Evolutionary conservation across 2,329 filamentous ascomycete species (phyloP).

Genomic region (Ilyonectria destructans): DNA sequence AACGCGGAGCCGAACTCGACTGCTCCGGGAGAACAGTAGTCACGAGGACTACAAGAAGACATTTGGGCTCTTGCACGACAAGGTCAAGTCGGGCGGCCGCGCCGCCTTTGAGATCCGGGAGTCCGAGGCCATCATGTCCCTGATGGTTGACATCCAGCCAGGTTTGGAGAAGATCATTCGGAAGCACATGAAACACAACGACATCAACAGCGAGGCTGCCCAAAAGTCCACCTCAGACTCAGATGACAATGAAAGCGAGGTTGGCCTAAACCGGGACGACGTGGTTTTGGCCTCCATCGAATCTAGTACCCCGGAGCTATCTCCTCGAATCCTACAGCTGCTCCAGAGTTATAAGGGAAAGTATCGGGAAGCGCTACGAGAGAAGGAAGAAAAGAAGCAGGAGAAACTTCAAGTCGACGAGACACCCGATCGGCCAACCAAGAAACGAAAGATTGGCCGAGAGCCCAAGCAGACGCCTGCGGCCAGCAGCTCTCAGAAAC

Average conservation of each 20-base stretch:
- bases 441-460: not conserved
- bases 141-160: constrained; percentile 34
- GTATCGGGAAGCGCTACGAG: not conserved
- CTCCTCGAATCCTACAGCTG: not conserved
- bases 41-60: constrained; percentile 8
- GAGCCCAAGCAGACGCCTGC: not conserved
- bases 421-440: not conserved
- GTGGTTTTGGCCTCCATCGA: constrained; percentile 12
- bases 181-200: not conserved
- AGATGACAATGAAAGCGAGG: not conserved
- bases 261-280: not conserved
- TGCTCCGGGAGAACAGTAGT: constrained; percentile 5
- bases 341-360: not conserved
- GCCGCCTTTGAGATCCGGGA: constrained; percentile 17
- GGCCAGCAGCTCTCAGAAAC: not conserved
- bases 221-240: not conserved
- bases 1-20: not conserved
- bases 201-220: not conserved
- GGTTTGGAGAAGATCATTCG: constrained; percentile 4
- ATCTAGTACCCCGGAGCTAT: not conserved
- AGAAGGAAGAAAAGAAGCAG: not conserved
- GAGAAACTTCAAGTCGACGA: not conserved
- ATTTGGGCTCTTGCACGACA: not conserved
- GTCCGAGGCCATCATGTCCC: constrained; percentile 35
- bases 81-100: not conserved